Base-by-base conservation (phyloP, 177 flowering plant genomes). In the Vitis hybrid region DNA sequence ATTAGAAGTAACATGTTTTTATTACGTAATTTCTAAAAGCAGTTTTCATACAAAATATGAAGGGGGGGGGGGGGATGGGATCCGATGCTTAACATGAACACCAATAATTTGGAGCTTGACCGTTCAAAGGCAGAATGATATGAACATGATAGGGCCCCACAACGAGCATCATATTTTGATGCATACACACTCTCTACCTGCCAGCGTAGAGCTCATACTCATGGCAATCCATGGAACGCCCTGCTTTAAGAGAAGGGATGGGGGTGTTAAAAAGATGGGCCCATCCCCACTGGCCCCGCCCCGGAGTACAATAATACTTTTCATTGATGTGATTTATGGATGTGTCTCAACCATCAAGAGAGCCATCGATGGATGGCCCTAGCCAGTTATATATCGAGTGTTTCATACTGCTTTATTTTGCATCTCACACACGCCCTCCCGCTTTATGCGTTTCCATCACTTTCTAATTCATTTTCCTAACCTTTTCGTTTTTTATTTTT, bases 51-150 rank as follows among this genome's bases (percentile, higher is more conserved):
- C 32, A 30, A 30, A 30, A 30, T 30, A 30, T 30, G 32, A 30
- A 40, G 48, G 9, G 48, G 8, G 45, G 48, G 8, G 45, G 18
- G 26, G 72, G 66, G 77, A 21, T 57, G 74, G 79, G 2, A 79
- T 79, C 82, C 79, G 5, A 76, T 79, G 82, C 60, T 56, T 6
- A 52, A 52, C 64, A 68, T 54, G 75, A 68, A 68, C 49, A 70
- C 65, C 76, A 79, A 78, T 81, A 15, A 81, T 81, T 78, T 74
- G 74, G 10, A 45, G 65, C 65, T 78, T 81, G 84, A 78, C 82
- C 81, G 49, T 78, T 81, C 80, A 78, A 78, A 75, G 56, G 19
- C 68, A 48, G 61, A 67, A 75, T 72, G 3, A 69, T 74, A 23
- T 13, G 52, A 56, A 56, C 61, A 48, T 52, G 51, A 76, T 6